Evolutionary conservation across 768 basidiomycete species (phyloP).

Genomic region (Rhodotorula graminis): DNA sequence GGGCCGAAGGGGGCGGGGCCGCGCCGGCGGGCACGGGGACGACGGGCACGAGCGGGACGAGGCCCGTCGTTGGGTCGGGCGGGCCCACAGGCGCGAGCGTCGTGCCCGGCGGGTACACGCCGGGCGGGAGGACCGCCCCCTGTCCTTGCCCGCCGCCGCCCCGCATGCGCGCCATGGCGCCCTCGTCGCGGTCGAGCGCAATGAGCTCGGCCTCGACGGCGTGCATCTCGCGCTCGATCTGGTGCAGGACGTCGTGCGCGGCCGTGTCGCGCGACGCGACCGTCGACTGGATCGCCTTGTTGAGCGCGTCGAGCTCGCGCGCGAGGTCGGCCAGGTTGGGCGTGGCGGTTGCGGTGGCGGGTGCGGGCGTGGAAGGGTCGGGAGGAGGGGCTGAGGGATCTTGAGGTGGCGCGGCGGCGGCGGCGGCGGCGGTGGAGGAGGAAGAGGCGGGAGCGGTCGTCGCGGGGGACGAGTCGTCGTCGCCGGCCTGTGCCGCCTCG

Average conservation of each 20-base stretch:
- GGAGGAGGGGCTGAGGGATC: too few relatives aligned
- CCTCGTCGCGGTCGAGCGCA: constrained; percentile 38
- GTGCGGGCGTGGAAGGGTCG: too few relatives aligned
- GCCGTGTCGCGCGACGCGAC: constrained; percentile 11
- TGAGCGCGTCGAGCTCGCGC: constrained; percentile 33
- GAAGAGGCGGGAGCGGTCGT: too few relatives aligned
- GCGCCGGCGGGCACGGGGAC: neutral
- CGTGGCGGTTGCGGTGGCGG: neutral
- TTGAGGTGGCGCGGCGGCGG: neutral
- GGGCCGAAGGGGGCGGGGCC: neutral
- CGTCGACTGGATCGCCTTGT: constrained; percentile 31
- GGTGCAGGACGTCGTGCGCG: constrained; percentile 21
- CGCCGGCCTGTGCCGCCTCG: neutral
- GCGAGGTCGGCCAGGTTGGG: constrained; percentile 24
- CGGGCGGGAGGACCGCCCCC: neutral
- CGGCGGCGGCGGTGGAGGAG: too few relatives aligned
- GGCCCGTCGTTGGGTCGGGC: neutral
- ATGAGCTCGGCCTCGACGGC: constrained; percentile 32
- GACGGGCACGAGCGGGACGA: constrained; percentile 12
- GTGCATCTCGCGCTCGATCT: constrained; percentile 30
- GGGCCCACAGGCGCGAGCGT: neutral
- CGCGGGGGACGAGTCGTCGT: neutral
- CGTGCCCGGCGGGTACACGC: neutral
- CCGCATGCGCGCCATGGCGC: constrained; percentile 15
- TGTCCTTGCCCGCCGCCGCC: neutral